A percentile compares a stretch with the other conserved stretches of the same genome.
phyloP scores from a whole-genome alignment of 139 green algal species.

The Coelastrella sp. region DNA sequence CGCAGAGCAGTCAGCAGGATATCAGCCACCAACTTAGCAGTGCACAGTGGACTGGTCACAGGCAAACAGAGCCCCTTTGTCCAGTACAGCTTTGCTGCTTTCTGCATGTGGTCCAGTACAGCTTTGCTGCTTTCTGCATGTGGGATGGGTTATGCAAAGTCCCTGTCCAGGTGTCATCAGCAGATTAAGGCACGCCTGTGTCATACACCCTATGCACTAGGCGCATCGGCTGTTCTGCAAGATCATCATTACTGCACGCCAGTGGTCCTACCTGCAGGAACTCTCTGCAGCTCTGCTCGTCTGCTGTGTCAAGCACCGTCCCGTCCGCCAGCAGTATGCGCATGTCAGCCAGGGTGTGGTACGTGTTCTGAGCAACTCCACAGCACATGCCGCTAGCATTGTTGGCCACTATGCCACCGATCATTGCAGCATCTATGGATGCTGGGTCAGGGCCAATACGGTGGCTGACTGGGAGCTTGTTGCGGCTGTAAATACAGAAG shows the following conservation, averaged over 20 bases:
- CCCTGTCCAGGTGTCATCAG: too few relatives aligned
- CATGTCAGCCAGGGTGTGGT: constrained; percentile 94
- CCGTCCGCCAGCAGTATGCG: constrained; percentile 93
- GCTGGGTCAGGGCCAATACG: constrained; percentile 97
- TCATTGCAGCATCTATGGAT: constrained; percentile 94
- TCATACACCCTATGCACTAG: too few relatives aligned
- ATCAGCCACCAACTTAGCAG: background rate
- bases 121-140: too few relatives aligned
- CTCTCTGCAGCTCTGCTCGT: constrained; percentile 67
- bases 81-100: too few relatives aligned
- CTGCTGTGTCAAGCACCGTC: constrained; percentile 94
- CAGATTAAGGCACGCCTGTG: too few relatives aligned
- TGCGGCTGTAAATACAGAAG: constrained; percentile 58
- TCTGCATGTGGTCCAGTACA: too few relatives aligned
- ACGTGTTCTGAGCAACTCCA: constrained; percentile 93
- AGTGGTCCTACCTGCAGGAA: constrained; percentile 77
- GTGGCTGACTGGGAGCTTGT: constrained; percentile 87
- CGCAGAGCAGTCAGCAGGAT: constrained; percentile 8
- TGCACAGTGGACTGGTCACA: too few relatives aligned
- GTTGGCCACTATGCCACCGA: constrained; percentile 93
- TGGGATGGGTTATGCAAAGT: too few relatives aligned
- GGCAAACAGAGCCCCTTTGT: too few relatives aligned
- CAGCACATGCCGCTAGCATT: constrained; percentile 99
- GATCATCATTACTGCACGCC: background rate
- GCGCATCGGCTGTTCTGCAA: too few relatives aligned